Evolutionary conservation across 2,329 filamentous ascomycete genomes (phyloP), one percentile per base, ranked within the genome.

Genomic region (Phyllosticta citriasiana): DNA sequence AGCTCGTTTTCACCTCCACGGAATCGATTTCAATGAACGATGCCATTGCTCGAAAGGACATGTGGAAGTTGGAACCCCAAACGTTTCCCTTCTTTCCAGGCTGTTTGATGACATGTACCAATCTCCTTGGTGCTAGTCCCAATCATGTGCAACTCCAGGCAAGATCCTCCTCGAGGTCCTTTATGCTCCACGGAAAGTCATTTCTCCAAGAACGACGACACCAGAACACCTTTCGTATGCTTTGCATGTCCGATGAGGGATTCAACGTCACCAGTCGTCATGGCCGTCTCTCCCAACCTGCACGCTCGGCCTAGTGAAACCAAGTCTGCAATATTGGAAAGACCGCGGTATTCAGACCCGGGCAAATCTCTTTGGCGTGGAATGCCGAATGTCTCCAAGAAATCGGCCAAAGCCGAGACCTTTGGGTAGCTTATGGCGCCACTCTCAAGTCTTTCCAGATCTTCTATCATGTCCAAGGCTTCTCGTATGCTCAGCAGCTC

Each of bases 251-350:
- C 59, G 14, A 54, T 61, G 40, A 61, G 8, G 9, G 40, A 33
- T 47, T 57, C 59, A 7, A 61, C 54, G n/a, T 61, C 54, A 12
- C 27, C 47, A 16, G 54, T 61, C 6, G 27, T 53, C 7, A 57
- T 55, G 22, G 16, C 55, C 59, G 57, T 61, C 54, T 61, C 59
- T 27, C 59, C 59, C 47, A 61, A 33, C 27, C 59, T 27, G 6
- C 54, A 53, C 2, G 59, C 59, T 54, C 40, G 52, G 16, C 59
- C 59, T 25, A 61, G 57, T 5, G 35, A 35, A 1, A 61, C 54
- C 59, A 61, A 57, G 12, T 57, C 59, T 9, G 19, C 7, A 26
- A 30, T 53, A 9, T 57, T 61, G 54, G 47, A 61, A 54, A 55
- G 55, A 14, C 19, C 26, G 8, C 47, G 16, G 1, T 30, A 8